Percentiles rank a stretch among this genome's conserved stretches.
Evolutionary conservation across 73 alveolate species (phyloP).

Genomic region (Breviolum minutum): DNA sequence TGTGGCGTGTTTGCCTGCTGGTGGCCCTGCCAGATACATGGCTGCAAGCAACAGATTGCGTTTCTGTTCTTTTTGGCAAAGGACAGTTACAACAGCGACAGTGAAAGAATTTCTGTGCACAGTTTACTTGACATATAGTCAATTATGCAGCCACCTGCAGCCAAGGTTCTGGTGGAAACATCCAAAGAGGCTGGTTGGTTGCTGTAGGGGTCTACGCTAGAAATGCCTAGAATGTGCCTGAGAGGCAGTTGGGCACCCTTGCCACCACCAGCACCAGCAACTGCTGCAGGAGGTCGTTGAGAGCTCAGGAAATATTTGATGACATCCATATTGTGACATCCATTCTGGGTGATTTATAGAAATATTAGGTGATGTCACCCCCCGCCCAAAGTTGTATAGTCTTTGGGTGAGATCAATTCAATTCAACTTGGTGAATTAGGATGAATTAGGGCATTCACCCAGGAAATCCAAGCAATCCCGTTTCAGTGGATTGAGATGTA

Average conservation of each 20-base stretch:
- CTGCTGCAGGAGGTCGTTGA: conserved; percentile 25
- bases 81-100: too few relatives aligned
- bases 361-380: too few relatives aligned
- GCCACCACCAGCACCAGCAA: background rate
- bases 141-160: background rate
- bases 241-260: conserved; percentile 7
- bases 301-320: background rate
- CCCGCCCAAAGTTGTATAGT: background rate
- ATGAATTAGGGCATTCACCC: too few relatives aligned
- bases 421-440: too few relatives aligned
- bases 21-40: conserved; percentile 14
- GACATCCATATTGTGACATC: too few relatives aligned
- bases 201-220: background rate
- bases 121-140: background rate
- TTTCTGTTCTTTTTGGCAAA: too few relatives aligned
- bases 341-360: too few relatives aligned
- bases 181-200: conserved; percentile 21
- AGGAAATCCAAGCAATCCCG: background rate
- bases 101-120: background rate
- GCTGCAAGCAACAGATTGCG: background rate
- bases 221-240: background rate
- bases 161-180: conserved; percentile 34
- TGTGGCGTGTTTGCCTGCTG: conserved; percentile 15
- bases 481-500: background rate
- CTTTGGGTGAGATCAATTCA: background rate